Base-by-base conservation (phyloP, 139 green algal genomes). In the Choricystis sp. region DNA sequence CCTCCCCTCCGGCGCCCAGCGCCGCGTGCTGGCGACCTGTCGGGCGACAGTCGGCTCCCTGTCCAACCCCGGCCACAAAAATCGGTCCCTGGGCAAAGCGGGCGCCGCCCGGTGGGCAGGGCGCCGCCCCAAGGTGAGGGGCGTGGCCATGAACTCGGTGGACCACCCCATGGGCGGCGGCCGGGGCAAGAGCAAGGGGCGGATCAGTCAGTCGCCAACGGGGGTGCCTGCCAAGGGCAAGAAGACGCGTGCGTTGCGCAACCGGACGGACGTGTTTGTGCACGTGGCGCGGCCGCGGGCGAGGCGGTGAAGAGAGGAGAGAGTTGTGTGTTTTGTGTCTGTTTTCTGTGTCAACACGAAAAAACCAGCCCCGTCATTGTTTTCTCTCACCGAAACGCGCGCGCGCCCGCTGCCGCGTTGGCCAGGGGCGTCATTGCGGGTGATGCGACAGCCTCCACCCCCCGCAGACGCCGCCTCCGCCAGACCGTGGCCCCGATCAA, bases 61-160 rank as follows among this genome's bases (percentile, higher is more conserved):
- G 23, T 85, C 73, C 61, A 97, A 97, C 78, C 77, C 78, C 5
- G 70, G 88, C 67, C 79, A 95, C 69, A 83, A 82, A 28, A 88
- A 94, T 48, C 65, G 63, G n/a, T 89, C 89, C 69, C 49, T 91
- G 5, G 88, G 82, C 29, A 94, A 94, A 66, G 88, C 85, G 19
- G 88, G 88, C 2, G 78, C 74, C n/a, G 74, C 61, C 27, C 74
- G 81, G 19, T 85, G 81, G 76, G 49, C 68, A 5, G 84, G 84
- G 49, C 59, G 75, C 31, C 69, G 81, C 63, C 74, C 82, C 9
- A 72, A 26, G 20, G 80, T 89, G 63, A 74, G 90, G 3, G 91
- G 90, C 65, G 77, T 95, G 49, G 89, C 90, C 29, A 98, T 96
- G 89, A 98, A 98, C 69, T 77, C 84, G 3, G 78, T 96, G 29